Evolutionary conservation across 495 filamentous ascomycete species (phyloP).

Genomic region (Aspergillus haitiensis): DNA sequence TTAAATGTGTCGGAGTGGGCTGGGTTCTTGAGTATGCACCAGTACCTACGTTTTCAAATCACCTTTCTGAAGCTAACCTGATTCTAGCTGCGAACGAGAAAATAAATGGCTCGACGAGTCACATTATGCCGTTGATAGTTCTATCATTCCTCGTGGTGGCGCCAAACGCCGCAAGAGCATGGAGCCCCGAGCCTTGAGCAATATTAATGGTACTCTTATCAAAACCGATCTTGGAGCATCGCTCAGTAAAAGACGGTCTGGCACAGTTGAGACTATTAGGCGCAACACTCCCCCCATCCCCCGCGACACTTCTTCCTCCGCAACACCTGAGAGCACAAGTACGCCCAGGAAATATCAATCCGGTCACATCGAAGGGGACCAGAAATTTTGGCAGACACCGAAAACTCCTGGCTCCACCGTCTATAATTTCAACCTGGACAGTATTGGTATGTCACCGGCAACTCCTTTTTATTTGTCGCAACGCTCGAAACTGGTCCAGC

Average conservation of each 20-base stretch:
- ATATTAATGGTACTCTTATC: constrained; percentile 65
- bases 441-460: constrained; percentile 50
- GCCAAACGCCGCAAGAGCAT: constrained; percentile 83
- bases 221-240: constrained; percentile 29
- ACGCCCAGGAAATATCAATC: constrained; percentile 2
- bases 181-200: constrained; percentile 78
- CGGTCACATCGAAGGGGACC: constrained; percentile 20
- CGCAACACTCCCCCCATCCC: constrained; percentile 34
- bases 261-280: constrained; percentile 37
- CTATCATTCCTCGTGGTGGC: constrained; percentile 71
- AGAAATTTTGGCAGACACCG: constrained; percentile 33
- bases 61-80: constrained; percentile 26
- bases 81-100: constrained; percentile 71
- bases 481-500: constrained; percentile 57
- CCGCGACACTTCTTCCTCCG: constrained; percentile 19
- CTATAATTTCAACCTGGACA: constrained; percentile 42
- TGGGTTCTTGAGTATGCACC: constrained; percentile 80
- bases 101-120: constrained; percentile 71
- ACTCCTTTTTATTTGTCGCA: constrained; percentile 60
- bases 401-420: constrained; percentile 33
- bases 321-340: constrained; percentile 19
- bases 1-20: constrained; percentile 80
- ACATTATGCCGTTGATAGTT: constrained; percentile 69
- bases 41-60: constrained; percentile 15
- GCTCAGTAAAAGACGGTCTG: constrained; percentile 32